Conservation (phyloP, 1,139 yeast genomes). For the Yamadazyma epiphylla region DNA sequence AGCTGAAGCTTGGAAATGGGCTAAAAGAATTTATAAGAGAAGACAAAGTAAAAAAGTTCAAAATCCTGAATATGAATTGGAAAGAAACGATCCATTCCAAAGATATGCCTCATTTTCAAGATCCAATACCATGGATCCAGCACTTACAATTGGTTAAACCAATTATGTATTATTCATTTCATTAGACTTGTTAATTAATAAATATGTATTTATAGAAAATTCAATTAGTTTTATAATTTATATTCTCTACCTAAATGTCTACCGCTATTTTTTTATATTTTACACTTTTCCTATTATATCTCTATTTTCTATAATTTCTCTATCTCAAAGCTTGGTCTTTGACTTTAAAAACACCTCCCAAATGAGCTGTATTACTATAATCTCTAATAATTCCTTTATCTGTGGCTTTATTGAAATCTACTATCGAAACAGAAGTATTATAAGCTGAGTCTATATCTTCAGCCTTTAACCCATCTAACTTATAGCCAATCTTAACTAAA, state of each 20-base stretch:
- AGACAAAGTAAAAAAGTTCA: conserved; percentile 28
- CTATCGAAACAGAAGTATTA: conserved; percentile 68
- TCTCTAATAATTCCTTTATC: conserved; percentile 40
- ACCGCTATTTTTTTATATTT: neutral
- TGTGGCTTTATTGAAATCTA: conserved; percentile 45
- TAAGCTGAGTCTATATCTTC: conserved; percentile 58
- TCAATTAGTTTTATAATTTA: neutral
- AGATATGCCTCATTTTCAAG: conserved; percentile 58
- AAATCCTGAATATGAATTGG: conserved; percentile 64
- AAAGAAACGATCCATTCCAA: conserved; percentile 60
- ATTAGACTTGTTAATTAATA: conserved; percentile 2
- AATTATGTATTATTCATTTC: conserved; percentile 1
- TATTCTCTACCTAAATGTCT: neutral
- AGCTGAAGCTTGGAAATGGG: conserved; percentile 65
- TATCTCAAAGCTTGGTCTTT: conserved; percentile 42
- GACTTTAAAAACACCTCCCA: conserved; percentile 55
- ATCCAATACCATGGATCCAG: conserved; percentile 34
- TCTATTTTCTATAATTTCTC: neutral
- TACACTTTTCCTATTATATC: neutral
- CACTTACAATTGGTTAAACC: conserved; percentile 2
- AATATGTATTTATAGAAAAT: neutral
- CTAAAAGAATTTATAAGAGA: conserved; percentile 56
- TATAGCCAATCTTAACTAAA: conserved; percentile 36
- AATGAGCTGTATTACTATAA: conserved; percentile 62
- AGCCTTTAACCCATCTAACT: conserved; percentile 32